Conservation (phyloP, 1,284 basidiomycete genomes). For the Apiotrichum veenhuisii region DNA sequence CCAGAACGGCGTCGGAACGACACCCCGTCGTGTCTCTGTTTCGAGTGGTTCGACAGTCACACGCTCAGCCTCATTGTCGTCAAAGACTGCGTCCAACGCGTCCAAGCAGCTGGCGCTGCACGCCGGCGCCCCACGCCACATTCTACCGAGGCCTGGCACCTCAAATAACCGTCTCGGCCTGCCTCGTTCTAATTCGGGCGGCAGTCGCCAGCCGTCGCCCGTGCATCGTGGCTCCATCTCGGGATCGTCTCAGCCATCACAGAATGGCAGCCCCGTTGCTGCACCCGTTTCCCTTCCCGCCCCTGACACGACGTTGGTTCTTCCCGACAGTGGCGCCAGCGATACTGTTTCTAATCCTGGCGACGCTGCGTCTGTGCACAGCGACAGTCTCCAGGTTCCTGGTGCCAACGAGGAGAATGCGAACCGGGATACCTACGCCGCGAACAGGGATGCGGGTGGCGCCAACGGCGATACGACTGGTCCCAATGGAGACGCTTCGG, state of each 20-base stretch:
- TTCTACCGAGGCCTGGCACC: conserved; percentile 31
- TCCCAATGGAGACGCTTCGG: not conserved
- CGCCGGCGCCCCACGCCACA: conserved; percentile 29
- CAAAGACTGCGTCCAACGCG: conserved; percentile 30
- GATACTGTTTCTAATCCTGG: not conserved
- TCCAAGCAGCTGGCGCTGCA: conserved; percentile 35
- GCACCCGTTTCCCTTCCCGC: conserved; percentile 1
- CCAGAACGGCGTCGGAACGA: conserved; percentile 2
- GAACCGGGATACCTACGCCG: too few species aligned
- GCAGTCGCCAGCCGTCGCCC: conserved; percentile 16
- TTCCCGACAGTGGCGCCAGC: conserved; percentile 1
- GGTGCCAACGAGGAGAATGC: too few species aligned
- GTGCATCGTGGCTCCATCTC: conserved; percentile 12
- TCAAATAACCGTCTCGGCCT: conserved; percentile 6
- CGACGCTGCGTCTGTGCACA: not conserved
- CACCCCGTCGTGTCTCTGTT: conserved; percentile 28
- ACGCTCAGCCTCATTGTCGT: conserved; percentile 15
- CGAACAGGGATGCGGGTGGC: not conserved
- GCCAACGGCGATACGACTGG: not conserved
- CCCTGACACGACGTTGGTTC: conserved; percentile 4
- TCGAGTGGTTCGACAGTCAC: conserved; percentile 9
- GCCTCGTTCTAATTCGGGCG: conserved; percentile 7
- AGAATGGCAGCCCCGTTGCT: conserved; percentile 10
- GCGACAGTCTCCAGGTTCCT: not conserved
- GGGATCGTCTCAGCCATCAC: conserved; percentile 17